phyloP scores from a whole-genome alignment of 495 filamentous ascomycete species.

The Xylaria curta region DNA sequence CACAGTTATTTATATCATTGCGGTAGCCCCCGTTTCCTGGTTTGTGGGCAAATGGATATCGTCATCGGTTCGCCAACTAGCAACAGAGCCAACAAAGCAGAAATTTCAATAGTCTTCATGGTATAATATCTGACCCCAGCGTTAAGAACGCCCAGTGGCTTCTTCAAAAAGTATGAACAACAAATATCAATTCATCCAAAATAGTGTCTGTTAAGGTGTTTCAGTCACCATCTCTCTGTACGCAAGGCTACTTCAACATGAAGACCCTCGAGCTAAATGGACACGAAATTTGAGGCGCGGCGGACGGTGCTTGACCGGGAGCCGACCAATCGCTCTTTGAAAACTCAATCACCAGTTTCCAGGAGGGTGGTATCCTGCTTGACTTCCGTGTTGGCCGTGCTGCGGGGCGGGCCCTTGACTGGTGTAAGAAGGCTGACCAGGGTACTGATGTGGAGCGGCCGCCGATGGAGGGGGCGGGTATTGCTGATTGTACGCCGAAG shows the following conservation, averaged over 20 bases:
- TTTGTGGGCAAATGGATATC: conserved; percentile 49
- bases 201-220: background rate
- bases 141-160: background rate
- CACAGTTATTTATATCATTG: conserved; percentile 65
- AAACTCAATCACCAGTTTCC: conserved; percentile 35
- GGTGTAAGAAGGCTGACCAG: conserved; percentile 39
- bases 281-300: background rate
- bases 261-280: background rate
- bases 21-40: conserved; percentile 61
- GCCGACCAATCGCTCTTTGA: conserved; percentile 3
- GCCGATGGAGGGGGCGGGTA: conserved; percentile 35
- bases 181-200: conserved; percentile 20
- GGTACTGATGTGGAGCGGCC: conserved; percentile 40
- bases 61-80: conserved; percentile 42
- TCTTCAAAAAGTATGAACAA: conserved; percentile 17
- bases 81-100: conserved; percentile 28
- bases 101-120: conserved; percentile 45
- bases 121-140: background rate
- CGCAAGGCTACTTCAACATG: background rate
- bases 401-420: conserved; percentile 39
- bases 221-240: background rate
- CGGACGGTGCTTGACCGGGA: background rate
- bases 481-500: conserved; percentile 38
- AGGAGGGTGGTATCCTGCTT: conserved; percentile 39
- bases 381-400: conserved; percentile 43